Percentiles rank a stretch among this genome's conserved stretches.
Evolutionary conservation across 768 basidiomycete genomes (phyloP).

Genomic region (Leucocoprinus birnbaumii): DNA sequence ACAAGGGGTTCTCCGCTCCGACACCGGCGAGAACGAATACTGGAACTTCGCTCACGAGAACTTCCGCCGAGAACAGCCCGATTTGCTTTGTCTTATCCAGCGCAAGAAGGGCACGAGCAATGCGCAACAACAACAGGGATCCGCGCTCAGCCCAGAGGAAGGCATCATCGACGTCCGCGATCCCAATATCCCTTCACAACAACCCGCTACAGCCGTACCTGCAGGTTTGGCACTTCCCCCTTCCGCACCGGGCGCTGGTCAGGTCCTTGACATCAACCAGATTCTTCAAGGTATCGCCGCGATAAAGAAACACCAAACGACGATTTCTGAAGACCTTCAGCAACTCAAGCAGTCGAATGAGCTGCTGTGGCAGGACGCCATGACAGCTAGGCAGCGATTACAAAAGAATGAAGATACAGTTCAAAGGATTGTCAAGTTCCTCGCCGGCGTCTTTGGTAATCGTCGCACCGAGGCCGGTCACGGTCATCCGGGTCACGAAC

Average conservation of each 20-base stretch:
- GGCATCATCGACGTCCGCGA: slow-evolving; percentile 32
- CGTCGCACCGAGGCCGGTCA: slow-evolving; percentile 26
- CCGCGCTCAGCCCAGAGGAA: slow-evolving; percentile 22
- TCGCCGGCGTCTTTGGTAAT: slow-evolving; percentile 86
- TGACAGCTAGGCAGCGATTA: slow-evolving; percentile 73
- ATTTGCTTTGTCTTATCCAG: slow-evolving; percentile 83
- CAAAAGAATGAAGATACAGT: slow-evolving; percentile 96
- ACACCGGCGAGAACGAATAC: slow-evolving; percentile 68
- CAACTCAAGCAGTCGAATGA: slow-evolving; percentile 87
- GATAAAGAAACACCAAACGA: slow-evolving; percentile 89
- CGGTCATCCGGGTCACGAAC: slow-evolving; percentile 21
- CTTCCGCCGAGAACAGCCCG: slow-evolving; percentile 87
- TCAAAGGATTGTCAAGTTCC: slow-evolving; percentile 90
- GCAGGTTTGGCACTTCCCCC: slow-evolving; percentile 9
- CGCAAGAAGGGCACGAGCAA: slow-evolving; percentile 66
- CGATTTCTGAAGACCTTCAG: slow-evolving; percentile 87
- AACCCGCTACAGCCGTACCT: not conserved
- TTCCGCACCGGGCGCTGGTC: slow-evolving; percentile 27
- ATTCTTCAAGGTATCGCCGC: slow-evolving; percentile 80
- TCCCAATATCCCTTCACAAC: slow-evolving; percentile 3
- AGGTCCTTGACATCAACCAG: slow-evolving; percentile 72
- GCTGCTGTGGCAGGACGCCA: slow-evolving; percentile 89
- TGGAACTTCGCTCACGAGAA: slow-evolving; percentile 93
- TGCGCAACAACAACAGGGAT: slow-evolving; percentile 23
- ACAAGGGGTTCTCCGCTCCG: slow-evolving; percentile 86